Evolutionary conservation across 257 asterid genomes (phyloP), one percentile per base, ranked within the genome.

Genomic region (Nicotiana undulata): DNA sequence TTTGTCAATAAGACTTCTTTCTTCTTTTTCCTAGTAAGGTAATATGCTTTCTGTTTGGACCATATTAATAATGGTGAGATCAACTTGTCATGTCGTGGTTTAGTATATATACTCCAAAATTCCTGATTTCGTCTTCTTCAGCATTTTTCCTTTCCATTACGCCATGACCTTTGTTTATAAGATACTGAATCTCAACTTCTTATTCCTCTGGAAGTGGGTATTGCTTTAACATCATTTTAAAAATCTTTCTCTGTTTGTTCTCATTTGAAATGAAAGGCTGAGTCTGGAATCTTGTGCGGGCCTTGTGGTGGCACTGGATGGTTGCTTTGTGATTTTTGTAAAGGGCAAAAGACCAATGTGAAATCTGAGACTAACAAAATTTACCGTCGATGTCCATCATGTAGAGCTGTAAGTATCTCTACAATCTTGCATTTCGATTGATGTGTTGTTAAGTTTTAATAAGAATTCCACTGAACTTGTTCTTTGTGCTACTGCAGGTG

Each of bases 321-420:
- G 98, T 34, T 92, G 67, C 51, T 87, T 16, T 94, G 97, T 88
- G 97, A 91, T 12, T 90, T 91, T 66, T 94, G 97, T 82, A 82
- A 88, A 85, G 97, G 98, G 81, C 90, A 89, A 82, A 92, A 91
- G 88, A 89, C 88, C 10, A 94, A 94, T 80, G 97, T 94, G 2
- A 91, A 75, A 66, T 81, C 87, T 44, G 93, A 90, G n/a, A 92
- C 82, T 79, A 94, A 85, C 53, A 86, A 88, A 77, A 83, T 90
- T 22, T 92, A 87, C 67, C 92, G 97, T 5, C 91, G 97, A 0
- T 94, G 98, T 86, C 98, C 98, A 9, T 77, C 93, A 70, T 92
- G 98, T 61, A 87, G 88, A 89, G 98, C 97, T 46, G 98, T 91
- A 86, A 92, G 96, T 86, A 32, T 77, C 2, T 37, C 44, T 37